phyloP scores from a whole-genome alignment of 2,329 filamentous ascomycete species.

The Microsporum audouinii region DNA sequence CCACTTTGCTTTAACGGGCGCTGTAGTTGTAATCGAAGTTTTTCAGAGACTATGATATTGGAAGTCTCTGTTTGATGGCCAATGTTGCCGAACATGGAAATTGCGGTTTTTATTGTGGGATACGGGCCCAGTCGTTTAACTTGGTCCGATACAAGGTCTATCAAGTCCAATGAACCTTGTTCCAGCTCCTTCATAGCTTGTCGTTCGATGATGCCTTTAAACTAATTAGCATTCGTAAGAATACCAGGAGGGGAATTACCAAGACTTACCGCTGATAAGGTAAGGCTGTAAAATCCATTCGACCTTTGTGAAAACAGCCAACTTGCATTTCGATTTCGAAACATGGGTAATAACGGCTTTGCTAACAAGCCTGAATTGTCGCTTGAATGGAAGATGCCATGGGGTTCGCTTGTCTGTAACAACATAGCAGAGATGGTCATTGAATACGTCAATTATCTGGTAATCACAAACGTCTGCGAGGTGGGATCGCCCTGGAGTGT shows the following conservation, averaged over 20 bases:
- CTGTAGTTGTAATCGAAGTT: slow-evolving; percentile 33
- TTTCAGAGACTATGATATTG: slow-evolving; percentile 27
- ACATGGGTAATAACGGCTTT: slow-evolving; percentile 92
- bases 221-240: slow-evolving; percentile 6
- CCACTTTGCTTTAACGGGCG: slow-evolving; percentile 49
- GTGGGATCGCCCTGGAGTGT: slow-evolving; percentile 36
- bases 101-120: slow-evolving; percentile 39
- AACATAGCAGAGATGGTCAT: slow-evolving; percentile 62
- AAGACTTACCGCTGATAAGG: slow-evolving; percentile 33
- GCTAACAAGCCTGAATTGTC: slow-evolving; percentile 67
- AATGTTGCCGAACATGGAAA: slow-evolving; percentile 39
- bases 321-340: slow-evolving; percentile 81
- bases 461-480: slow-evolving; percentile 60
- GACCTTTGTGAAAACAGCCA: slow-evolving; percentile 78
- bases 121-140: slow-evolving; percentile 37
- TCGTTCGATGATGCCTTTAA: slow-evolving; percentile 42
- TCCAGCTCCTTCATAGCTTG: slow-evolving; percentile 60
- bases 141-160: slow-evolving; percentile 41
- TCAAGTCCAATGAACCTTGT: slow-evolving; percentile 37
- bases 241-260: neutral
- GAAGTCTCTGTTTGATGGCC: slow-evolving; percentile 34
- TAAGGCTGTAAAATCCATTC: slow-evolving; percentile 64
- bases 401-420: slow-evolving; percentile 52
- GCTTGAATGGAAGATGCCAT: slow-evolving; percentile 77
- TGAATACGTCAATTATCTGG: slow-evolving; percentile 74